Evolutionary conservation across 176 grass and related monocot genomes (phyloP), one percentile per base, ranked within the genome.

Genomic region (bread wheat (Triticum aestivum)): DNA sequence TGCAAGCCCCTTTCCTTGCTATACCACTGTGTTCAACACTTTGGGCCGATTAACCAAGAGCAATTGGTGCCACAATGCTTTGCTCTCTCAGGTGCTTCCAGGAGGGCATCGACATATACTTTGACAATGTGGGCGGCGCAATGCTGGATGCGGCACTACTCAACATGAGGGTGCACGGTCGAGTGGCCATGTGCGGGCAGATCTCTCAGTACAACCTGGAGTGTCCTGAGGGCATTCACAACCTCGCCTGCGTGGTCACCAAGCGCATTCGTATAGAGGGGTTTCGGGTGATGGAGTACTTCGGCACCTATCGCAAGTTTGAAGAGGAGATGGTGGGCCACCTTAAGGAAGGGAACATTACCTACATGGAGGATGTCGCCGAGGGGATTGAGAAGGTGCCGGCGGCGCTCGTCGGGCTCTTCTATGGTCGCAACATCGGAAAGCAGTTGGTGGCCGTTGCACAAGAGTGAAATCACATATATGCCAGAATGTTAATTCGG

Each of bases 71-170:
- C 51, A 18, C 18, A 59, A 59, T 59, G 20, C 18, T 21, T 59
- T 59, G 54, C 0, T 59, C 54, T 59, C 7, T 0, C 2, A 59
- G 91, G 83, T 89, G 85, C 65, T 93, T 97, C 38, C 94, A 91
- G 26, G 56, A 92, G 41, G 94, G 94, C 11, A 92, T 97, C 32
- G 94, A 97, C 47, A 97, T 94, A 79, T 94, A 97, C 89, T 97
- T 94, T 4, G 94, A 97, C 21, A 97, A 97, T 21, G 88, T 97
- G 9, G 94, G 92, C 3, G 94, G 92, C 0, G 4, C 34, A 0
- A 90, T 90, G 91, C 85, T 97, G 13, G 91, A 97, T 68, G 94
- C 90, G 0, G 92, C 84, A 49, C 86, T 97, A 10, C 54, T 59
- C 54, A 59, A 59, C 54, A 59, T 59, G 54, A 59, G 18, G 54